Base-by-base conservation (phyloP, 2,329 filamentous ascomycete species). In the Tolypocladium ophioglossoides region DNA sequence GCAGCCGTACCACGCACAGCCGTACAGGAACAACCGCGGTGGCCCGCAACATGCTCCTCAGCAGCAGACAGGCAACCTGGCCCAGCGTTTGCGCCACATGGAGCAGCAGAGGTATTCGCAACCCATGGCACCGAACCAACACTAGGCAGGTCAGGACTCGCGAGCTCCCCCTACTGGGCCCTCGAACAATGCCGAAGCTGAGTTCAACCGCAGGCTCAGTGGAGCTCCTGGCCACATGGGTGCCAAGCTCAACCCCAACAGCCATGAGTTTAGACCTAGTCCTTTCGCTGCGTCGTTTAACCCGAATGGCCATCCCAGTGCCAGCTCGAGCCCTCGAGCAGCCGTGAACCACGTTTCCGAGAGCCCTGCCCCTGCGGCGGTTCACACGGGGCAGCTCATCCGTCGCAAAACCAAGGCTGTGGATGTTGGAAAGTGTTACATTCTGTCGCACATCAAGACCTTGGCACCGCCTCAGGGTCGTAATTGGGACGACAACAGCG, bases 231-330 rank as follows among this genome's bases (percentile, higher is more conserved):
- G 71, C 46, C 79, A 79, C 52, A 72, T 80, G 62, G 72, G 74
- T 4, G 74, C 74, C 48, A 83, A 83, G 67, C 65, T 86, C 61
- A 86, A 86, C 58, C 83, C 83, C 8, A 84, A 82, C 62, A 85
- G 77, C 61, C 77, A 81, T 65, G 91, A 96, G 64, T 97, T 96
- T 72, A 85, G 87, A 59, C 94, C 92, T 20, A 95, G 86, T 63
- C 85, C 89, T 5, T 86, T 86, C 57, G 91, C 91, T 0, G 80
- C 82, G 47, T 78, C 86, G 1, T 97, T 99, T 71, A 92, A 85
- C 61, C 92, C 88, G 6, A 88, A 73, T 27, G 75, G 78, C 4
- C 75, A 77, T 49, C 74, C 77, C n/a, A 89, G 86, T 65, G 77
- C 81, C 49, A 78, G 82, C 38, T 89, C 88, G 3, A 95, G 87